Evolutionary conservation across 1,284 basidiomycete species (phyloP).

Genomic region (Fomitopsis pinicola): DNA sequence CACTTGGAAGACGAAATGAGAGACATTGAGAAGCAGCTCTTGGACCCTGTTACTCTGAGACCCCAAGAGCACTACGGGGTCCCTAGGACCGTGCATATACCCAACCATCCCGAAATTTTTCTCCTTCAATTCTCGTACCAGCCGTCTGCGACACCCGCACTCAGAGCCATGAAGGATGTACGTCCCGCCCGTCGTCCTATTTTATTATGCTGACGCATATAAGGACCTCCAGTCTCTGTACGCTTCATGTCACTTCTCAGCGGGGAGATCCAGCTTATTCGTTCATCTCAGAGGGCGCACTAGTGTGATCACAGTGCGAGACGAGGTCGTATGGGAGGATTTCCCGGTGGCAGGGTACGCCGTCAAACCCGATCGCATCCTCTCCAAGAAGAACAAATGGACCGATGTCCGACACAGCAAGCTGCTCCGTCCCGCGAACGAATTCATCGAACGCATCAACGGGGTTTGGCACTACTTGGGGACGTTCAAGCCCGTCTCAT

Average conservation of each 20-base stretch:
- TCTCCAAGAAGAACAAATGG: not conserved
- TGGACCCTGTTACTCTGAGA: too few relatives aligned
- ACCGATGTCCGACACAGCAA: not conserved
- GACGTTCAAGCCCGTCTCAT: not conserved
- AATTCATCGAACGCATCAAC: not conserved
- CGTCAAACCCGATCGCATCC: conserved; percentile 1
- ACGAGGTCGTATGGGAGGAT: conserved; percentile 1
- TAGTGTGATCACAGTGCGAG: not conserved
- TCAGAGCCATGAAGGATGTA: too few relatives aligned
- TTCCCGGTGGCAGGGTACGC: not conserved
- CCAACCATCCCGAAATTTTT: too few relatives aligned
- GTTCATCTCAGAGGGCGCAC: not conserved
- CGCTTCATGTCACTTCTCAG: not conserved
- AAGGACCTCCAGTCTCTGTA: not conserved
- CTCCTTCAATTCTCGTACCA: too few relatives aligned
- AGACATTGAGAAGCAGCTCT: too few relatives aligned
- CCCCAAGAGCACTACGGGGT: too few relatives aligned
- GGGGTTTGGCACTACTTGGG: conserved; percentile 1
- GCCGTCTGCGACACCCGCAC: too few relatives aligned
- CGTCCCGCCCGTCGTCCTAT: too few relatives aligned
- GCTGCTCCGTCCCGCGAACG: not conserved
- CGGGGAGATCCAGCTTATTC: not conserved
- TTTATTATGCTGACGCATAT: not conserved
- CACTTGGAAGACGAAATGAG: too few relatives aligned
- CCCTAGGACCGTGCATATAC: too few relatives aligned